Base-by-base conservation (phyloP, 2,329 filamentous ascomycete species). In the Parascedosporium putredinis region DNA sequence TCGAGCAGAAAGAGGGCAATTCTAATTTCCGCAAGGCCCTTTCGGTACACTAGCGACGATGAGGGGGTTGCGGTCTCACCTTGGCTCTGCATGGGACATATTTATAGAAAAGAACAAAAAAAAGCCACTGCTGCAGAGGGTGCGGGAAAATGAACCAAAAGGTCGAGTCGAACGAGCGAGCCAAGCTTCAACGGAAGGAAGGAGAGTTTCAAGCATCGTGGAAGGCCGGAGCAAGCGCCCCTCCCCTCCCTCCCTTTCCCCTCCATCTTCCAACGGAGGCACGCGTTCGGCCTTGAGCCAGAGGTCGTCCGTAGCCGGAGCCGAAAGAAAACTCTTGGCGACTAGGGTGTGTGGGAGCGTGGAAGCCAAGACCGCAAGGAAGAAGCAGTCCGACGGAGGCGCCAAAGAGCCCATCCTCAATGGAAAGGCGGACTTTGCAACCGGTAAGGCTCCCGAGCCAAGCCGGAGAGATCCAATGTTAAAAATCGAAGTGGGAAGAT, bases 261-360 rank as follows among this genome's bases (percentile, higher is more conserved):
- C n/a, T n/a, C n/a, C n/a, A n/a, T n/a, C n/a, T n/a, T n/a, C n/a
- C n/a, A n/a, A n/a, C n/a, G 20, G 33, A 36, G n/a, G 33, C 33
- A 36, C 7, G 20, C 14, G 20, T 20, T 42, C 16, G 5, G 16
- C 20, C 2, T 42, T 42, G 16, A 20, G 16, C 12, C 16, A n/a
- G 33, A 16, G 8, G 8, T 36, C 10, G 20, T 20, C 10, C 38
- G 38, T 42, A 20, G 38, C 20, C 38, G 38, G 38, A 16, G 20
- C 38, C 38, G 38, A 42, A 14, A 18, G n/a, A n/a, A 42, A 42
- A 18, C 38, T 40, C 38, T 42, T 42, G 38, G 38, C 38, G n/a
- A 42, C 18, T 18, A 20, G 38, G 20, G 38, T 3, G 20, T 16
- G 10, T 20, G 18, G 20, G 10, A 42, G 20, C n/a, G n/a, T n/a